phyloP scores from a whole-genome alignment of 2,329 filamentous ascomycete genomes.

The Chaetomiaceae sp. region DNA sequence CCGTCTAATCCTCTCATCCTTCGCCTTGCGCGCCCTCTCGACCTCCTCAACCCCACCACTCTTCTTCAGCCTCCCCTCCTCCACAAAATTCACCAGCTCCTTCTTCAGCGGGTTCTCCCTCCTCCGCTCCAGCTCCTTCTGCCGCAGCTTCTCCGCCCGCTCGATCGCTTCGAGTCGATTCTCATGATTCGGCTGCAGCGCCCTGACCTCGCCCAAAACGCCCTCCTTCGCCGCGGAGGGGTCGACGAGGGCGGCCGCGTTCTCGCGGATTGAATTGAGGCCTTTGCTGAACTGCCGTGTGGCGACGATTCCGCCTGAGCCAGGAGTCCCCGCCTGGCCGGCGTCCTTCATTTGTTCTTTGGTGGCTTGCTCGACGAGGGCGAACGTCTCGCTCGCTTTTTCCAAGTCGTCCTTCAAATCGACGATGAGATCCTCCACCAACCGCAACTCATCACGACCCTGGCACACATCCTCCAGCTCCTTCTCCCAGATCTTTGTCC shows the following conservation, averaged over 20 bases:
- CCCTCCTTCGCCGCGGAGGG: slow-evolving; percentile 83
- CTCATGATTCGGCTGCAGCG: slow-evolving; percentile 91
- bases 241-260: slow-evolving; percentile 46
- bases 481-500: slow-evolving; percentile 99
- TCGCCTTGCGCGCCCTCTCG: slow-evolving; percentile 75
- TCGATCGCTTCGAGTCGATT: slow-evolving; percentile 91
- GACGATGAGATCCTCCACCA: slow-evolving; percentile 91
- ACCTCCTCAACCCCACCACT: slow-evolving; percentile 92
- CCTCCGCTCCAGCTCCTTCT: slow-evolving; percentile 79
- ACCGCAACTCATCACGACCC: slow-evolving; percentile 87
- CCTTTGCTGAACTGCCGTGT: slow-evolving; percentile 51
- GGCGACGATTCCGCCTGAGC: slow-evolving; percentile 30
- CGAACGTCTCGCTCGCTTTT: slow-evolving; percentile 89
- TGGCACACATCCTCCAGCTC: slow-evolving; percentile 94
- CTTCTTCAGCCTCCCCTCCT: slow-evolving; percentile 91
- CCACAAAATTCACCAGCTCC: slow-evolving; percentile 79
- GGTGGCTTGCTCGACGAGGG: slow-evolving; percentile 94
- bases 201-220: slow-evolving; percentile 87
- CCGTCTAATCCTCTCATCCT: slow-evolving; percentile 79
- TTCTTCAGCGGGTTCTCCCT: slow-evolving; percentile 73
- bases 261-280: slow-evolving; percentile 50
- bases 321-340: slow-evolving; percentile 45
- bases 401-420: slow-evolving; percentile 93
- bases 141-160: slow-evolving; percentile 85
- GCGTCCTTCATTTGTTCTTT: slow-evolving; percentile 89